Percentiles rank a stretch among this genome's conserved stretches.
phyloP scores from a whole-genome alignment of 2,329 filamentous ascomycete genomes.

The Aspergillus sp. region DNA sequence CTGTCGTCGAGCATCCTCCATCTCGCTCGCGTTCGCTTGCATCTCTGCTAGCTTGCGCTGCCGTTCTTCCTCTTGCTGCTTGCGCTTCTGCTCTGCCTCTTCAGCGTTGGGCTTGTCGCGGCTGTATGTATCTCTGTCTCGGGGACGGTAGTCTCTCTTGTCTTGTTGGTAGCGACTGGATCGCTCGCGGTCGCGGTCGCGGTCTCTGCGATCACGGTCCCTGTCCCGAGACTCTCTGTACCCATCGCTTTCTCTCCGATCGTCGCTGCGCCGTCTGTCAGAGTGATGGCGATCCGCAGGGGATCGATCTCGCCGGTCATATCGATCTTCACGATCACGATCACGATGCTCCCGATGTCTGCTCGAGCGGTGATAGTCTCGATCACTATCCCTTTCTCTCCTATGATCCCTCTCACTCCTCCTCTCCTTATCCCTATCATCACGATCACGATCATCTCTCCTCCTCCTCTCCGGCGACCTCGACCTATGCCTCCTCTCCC shows the following conservation, averaged over 20 bases:
- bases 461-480: constrained; percentile 17
- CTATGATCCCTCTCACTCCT: constrained; percentile 21
- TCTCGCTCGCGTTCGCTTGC: constrained; percentile 68
- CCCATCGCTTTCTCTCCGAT: constrained; percentile 7
- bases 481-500: constrained; percentile 24
- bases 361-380: constrained; percentile 24
- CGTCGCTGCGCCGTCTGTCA: constrained; percentile 18
- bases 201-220: background rate
- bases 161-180: constrained; percentile 19
- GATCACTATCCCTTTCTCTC: constrained; percentile 20
- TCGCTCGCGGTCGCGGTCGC: constrained; percentile 19
- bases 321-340: constrained; percentile 24
- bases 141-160: constrained; percentile 25
- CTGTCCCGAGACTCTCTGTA: constrained; percentile 9
- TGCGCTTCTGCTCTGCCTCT: constrained; percentile 22
- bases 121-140: constrained; percentile 15
- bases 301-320: constrained; percentile 27
- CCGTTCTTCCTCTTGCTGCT: constrained; percentile 34
- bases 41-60: constrained; percentile 66
- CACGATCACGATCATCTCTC: constrained; percentile 3
- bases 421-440: constrained; percentile 11
- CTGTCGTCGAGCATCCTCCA: constrained; percentile 70
- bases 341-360: constrained; percentile 27
- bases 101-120: constrained; percentile 19
- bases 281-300: constrained; percentile 21